Evolutionary conservation across 768 basidiomycete species (phyloP).

Genomic region (Leccinum variicolor): DNA sequence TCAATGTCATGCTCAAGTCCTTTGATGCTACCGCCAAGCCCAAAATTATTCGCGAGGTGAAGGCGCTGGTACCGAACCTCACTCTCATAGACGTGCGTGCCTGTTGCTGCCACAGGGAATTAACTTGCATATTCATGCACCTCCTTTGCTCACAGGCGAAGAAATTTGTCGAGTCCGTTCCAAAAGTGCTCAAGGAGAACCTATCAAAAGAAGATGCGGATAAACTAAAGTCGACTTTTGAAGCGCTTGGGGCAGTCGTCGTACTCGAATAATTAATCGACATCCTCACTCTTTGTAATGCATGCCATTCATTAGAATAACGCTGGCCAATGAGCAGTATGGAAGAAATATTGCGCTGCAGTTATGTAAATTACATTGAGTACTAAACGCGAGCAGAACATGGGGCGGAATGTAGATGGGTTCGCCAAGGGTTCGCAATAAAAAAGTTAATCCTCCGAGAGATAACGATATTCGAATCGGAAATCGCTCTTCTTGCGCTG

Average conservation of each 20-base stretch:
- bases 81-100: constrained; percentile 91
- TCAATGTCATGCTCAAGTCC: constrained; percentile 92
- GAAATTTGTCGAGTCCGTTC: constrained; percentile 96
- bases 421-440: neutral
- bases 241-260: constrained; percentile 84
- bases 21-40: constrained; percentile 91
- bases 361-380: constrained; percentile 26
- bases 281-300: constrained; percentile 6
- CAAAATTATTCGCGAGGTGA: constrained; percentile 97
- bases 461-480: constrained; percentile 93
- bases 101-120: neutral
- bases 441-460: constrained; percentile 66
- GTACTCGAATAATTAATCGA: constrained; percentile 62
- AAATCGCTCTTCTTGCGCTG: constrained; percentile 98
- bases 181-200: constrained; percentile 92
- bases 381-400: constrained; percentile 15
- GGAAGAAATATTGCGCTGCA: constrained; percentile 16
- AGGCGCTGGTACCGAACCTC: constrained; percentile 91
- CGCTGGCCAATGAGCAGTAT: constrained; percentile 11
- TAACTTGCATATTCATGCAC: neutral
- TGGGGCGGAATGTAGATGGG: constrained; percentile 1
- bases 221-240: constrained; percentile 90
- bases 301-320: constrained; percentile 18
- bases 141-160: constrained; percentile 66
- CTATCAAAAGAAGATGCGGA: constrained; percentile 96